A percentile compares a stretch with the other conserved stretches of the same genome.
phyloP scores from a whole-genome alignment of 371 early-diverging fungal genomes.

The Amoeboradix gromovi region DNA sequence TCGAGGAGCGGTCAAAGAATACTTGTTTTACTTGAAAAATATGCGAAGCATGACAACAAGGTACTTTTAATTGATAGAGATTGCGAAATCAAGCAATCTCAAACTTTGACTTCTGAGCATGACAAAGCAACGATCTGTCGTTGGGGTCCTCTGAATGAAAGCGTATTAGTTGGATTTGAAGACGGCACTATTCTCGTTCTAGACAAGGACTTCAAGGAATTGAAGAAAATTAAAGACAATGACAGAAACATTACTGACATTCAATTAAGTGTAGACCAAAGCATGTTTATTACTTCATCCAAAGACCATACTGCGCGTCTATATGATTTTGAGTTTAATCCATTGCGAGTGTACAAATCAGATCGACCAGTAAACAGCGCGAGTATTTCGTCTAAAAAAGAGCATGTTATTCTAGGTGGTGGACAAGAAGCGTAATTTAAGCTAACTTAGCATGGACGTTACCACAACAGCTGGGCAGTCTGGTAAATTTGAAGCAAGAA shows the following conservation, averaged over 20 bases:
- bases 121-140: conserved; percentile 67
- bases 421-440: conserved; percentile 34
- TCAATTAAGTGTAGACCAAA: conserved; percentile 65
- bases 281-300: conserved; percentile 84
- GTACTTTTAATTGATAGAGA: conserved; percentile 42
- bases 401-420: conserved; percentile 24
- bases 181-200: conserved; percentile 62
- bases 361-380: conserved; percentile 93
- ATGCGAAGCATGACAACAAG: conserved; percentile 45
- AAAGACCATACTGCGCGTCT: conserved; percentile 83
- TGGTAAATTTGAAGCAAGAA: conserved; percentile 93
- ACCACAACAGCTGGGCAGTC: conserved; percentile 76
- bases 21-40: conserved; percentile 8
- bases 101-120: conserved; percentile 8
- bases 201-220: conserved; percentile 24
- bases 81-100: conserved; percentile 13
- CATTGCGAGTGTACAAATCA: conserved; percentile 52
- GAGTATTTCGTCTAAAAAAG: conserved; percentile 44
- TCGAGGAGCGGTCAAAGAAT: conserved; percentile 3
- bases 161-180: conserved; percentile 67
- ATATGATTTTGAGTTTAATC: conserved; percentile 50
- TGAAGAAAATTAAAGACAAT: conserved; percentile 37
- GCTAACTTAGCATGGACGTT: conserved; percentile 34
- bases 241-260: conserved; percentile 55
- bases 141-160: conserved; percentile 68